These are phyloP conservation scores for Starmerella riodocensis DNA, from an alignment of 805 yeast species.

Conservation along the genomic window DNA sequence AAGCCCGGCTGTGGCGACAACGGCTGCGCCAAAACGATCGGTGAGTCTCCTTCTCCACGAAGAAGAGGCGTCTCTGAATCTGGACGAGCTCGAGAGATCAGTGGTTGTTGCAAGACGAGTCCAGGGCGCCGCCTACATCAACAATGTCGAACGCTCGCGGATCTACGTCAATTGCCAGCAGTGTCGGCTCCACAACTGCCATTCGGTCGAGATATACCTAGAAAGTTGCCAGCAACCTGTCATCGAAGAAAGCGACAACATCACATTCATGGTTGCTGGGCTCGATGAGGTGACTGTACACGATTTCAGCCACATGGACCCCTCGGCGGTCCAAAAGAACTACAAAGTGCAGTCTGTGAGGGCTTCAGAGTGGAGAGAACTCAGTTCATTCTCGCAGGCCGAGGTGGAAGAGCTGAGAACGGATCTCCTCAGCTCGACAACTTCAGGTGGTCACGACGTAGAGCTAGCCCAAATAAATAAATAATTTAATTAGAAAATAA, in stretches of 20 bases:
- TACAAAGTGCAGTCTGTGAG: neutral
- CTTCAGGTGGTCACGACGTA: no score
- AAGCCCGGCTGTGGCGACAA: neutral
- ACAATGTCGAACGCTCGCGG: slow-evolving; percentile 13
- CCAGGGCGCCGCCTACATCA: slow-evolving; percentile 20
- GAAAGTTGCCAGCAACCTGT: slow-evolving; percentile 24
- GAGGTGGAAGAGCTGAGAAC: slow-evolving; percentile 9
- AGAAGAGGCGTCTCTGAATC: slow-evolving; percentile 4
- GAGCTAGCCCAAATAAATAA: no score
- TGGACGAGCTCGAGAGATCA: slow-evolving; percentile 16
- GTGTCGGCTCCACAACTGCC: slow-evolving; percentile 23
- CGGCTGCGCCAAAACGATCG: neutral
- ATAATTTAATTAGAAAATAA: no score
- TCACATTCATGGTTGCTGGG: slow-evolving; percentile 19
- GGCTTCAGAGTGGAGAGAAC: neutral
- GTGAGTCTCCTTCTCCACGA: neutral
- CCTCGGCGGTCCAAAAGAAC: neutral
- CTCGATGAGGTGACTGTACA: slow-evolving; percentile 15
- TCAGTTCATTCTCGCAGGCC: neutral
- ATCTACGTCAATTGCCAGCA: slow-evolving; percentile 22
- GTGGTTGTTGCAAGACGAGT: slow-evolving; percentile 15
- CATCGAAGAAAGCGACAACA: slow-evolving; percentile 19
- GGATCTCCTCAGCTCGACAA: no score
- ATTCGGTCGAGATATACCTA: slow-evolving; percentile 14
- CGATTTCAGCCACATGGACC: slow-evolving; percentile 24